Base-by-base conservation (phyloP, 768 basidiomycete genomes). In the Boletus barrowsii region DNA sequence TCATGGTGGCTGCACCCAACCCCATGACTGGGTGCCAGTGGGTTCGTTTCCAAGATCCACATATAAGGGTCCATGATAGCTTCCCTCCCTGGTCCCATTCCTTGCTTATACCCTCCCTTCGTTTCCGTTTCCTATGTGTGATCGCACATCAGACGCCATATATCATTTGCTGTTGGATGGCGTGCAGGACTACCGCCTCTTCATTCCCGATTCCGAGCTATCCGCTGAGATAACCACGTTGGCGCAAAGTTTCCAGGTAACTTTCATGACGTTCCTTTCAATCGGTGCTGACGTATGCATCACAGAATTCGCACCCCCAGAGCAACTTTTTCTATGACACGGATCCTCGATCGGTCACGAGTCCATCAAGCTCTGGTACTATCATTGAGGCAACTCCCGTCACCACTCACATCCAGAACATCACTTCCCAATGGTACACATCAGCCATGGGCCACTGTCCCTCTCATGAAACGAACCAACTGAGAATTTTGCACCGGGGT, bases 11-110 rank as follows among this genome's bases (percentile, higher is more conserved):
- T 29, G 26, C 8, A 29, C 26, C 8, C 26, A 35, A 13, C 33
- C 33, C 14, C 33, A 11, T 13, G 11, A 14, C 33, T 35, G 14
- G 11, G 14, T 9, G 33, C 14, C 3, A 35, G 33, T 33, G 14
- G 4, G 11, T 3, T 11, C 10, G 11, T 33, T 33, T 33, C 14
- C 33, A 14, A 11, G 13, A 35, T 9, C 10, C n/a, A 33, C 13
- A 44, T 59, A 52, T 62, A 63, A 49, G 17, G 10, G 22, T 29
- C 42, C 20, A 30, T 41, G 10, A 32, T 37, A 13, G 3, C 10
- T 2, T 24, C n/a, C 42, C 20, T 26, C 22, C 22, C n/a, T 20
- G n/a, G 33, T 7, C 10, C 29, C 29, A 29, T 29, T 29, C 30
- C 10, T 7, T 5, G 1, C n/a, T 14, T 3, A 20, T 10, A 10